These are phyloP conservation scores for Chiua sp. DNA, from an alignment of 1,284 basidiomycete genomes.

Conservation along the genomic window DNA sequence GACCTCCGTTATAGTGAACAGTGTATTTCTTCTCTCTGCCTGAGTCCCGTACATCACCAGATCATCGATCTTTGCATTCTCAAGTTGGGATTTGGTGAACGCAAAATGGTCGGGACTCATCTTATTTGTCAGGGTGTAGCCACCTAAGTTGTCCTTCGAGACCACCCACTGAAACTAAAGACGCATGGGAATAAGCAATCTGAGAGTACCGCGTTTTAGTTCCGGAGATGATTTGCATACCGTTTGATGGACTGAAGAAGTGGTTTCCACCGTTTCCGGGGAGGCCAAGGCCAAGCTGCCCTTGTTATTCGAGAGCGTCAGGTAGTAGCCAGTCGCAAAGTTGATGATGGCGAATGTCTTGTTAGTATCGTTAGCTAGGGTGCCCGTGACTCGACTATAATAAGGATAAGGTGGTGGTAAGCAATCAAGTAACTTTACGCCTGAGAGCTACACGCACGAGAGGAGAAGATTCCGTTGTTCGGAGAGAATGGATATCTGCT, in stretches of 20 bases:
- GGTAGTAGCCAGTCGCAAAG: conserved; percentile 14
- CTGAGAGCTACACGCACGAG: conserved; percentile 9
- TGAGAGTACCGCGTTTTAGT: no score
- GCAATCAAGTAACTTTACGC: no score
- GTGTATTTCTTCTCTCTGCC: conserved; percentile 1
- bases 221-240: background rate
- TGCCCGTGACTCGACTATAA: conserved; percentile 8
- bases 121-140: conserved; percentile 14
- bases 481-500: conserved; percentile 14
- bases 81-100: conserved; percentile 7
- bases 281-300: background rate
- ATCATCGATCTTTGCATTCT: background rate
- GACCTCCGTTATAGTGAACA: conserved; percentile 12
- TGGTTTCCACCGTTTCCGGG: conserved; percentile 10
- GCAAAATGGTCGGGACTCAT: background rate
- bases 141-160: conserved; percentile 3
- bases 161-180: conserved; percentile 9
- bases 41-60: conserved; percentile 8
- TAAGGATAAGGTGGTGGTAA: background rate
- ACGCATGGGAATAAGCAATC: no score
- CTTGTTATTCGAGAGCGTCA: conserved; percentile 10
- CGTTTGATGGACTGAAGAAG: background rate
- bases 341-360: conserved; percentile 9
- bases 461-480: conserved; percentile 12
- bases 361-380: background rate